Evolutionary conservation across 2,329 filamentous ascomycete genomes (phyloP), one percentile per base, ranked within the genome.

Genomic region (Pseudocercospora eumusae): DNA sequence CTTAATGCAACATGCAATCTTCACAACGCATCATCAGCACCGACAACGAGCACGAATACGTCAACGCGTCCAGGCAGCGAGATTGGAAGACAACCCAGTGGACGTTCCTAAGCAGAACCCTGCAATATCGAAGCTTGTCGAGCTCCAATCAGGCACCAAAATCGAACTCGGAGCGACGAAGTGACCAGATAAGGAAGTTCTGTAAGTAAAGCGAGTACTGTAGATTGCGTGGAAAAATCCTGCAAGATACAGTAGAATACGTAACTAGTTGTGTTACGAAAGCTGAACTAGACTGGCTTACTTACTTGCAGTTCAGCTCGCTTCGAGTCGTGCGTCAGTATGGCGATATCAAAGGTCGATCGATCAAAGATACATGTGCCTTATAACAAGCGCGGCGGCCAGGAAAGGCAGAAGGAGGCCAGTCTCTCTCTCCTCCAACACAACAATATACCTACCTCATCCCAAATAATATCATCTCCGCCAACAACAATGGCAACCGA

Each of bases 51-150:
- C 47, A 52, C 4, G 25, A 52, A 25, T 27, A 11, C 21, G 21
- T 50, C 56, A 55, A 33, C 25, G 27, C 53, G 36, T 58, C 47
- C 60, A 62, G 60, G 60, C 60, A 58, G 47, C 60, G 27, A 55
- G 36, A 54, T 58, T 58, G 33, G 20, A 49, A 18, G 47, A 49
- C 2, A 15, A 21, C 15, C 55, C 25, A 62, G 42, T 62, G 60
- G 60, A 36, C 7, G 45, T 50, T 23, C 25, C 42, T n/a, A 33
- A 18, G 25, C 27, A 40, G 42, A 33, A 53, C 40, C 60, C 50
- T 57, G 21, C 54, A 27, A 57, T 57, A 36, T 45, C 45, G 25
- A 49, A 33, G 44, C 47, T 52, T 52, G n/a, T 52, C 31, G 47
- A 52, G 47, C 47, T 31, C 47, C 25, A 52, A 52, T 52, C 25